These are phyloP conservation scores for Pseudoturritis turrita DNA, from an alignment of 345 rosid species.

Conservation along the genomic window DNA sequence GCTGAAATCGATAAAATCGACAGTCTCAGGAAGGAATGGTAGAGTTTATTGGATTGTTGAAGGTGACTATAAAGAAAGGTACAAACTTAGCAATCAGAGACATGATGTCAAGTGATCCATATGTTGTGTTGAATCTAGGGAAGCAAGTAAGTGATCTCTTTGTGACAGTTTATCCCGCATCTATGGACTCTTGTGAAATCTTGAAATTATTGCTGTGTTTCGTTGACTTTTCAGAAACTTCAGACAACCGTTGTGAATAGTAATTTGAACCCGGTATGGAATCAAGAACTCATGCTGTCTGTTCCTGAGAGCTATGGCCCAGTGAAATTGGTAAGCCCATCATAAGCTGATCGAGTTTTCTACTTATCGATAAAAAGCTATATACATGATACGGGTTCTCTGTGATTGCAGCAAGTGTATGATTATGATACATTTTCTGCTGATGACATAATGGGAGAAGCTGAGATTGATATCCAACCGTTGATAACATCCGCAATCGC, in stretches of 20 bases:
- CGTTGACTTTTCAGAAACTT: constrained; percentile 15
- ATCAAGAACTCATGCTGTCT: constrained; percentile 44
- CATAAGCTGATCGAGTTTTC: not conserved
- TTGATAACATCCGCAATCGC: constrained; percentile 38
- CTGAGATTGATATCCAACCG: constrained; percentile 38
- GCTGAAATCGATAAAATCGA: not conserved
- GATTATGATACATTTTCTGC: constrained; percentile 42
- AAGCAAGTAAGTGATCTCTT: constrained; percentile 37
- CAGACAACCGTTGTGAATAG: constrained; percentile 42
- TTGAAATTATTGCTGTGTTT: not conserved
- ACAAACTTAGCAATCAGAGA: constrained; percentile 55
- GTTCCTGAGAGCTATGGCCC: constrained; percentile 44
- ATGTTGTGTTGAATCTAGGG: constrained; percentile 47
- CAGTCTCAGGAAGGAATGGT: constrained; percentile 35
- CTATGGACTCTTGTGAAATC: not conserved
- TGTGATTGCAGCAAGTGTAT: constrained; percentile 30
- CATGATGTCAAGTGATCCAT: constrained; percentile 53
- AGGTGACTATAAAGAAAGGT: constrained; percentile 53
- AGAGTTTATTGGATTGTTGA: constrained; percentile 53
- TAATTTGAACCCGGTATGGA: constrained; percentile 58
- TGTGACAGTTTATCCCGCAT: not conserved
- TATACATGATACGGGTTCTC: not conserved
- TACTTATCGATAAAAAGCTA: not conserved
- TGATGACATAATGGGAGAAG: constrained; percentile 45
- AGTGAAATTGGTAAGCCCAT: constrained; percentile 42